Percentiles rank a stretch among this genome's conserved stretches.
Conservation (phyloP, 148 eudicot genomes). For the Hydrangea macrophylla region DNA sequence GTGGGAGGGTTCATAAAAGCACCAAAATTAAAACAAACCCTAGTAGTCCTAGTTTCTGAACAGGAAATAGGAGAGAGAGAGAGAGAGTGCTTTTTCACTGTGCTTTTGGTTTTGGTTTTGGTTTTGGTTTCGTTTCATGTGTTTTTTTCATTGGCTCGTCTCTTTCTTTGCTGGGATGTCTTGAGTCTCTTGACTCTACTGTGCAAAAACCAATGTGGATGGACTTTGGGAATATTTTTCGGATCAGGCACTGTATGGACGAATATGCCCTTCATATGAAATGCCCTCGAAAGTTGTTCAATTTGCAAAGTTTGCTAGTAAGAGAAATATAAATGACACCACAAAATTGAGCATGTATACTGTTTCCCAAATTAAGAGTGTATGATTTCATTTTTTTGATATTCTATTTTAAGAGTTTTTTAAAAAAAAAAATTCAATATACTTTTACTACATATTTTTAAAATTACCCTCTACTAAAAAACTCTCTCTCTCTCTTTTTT, state of each 20-base stretch:
- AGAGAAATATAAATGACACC: no score
- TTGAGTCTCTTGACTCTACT: slow-evolving; percentile 18
- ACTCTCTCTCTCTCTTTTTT: no score
- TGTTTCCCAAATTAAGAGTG: no score
- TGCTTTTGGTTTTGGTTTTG: slow-evolving; percentile 3
- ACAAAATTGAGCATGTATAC: no score
- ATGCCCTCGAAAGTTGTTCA: background rate
- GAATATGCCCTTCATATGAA: background rate
- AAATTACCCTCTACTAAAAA: no score
- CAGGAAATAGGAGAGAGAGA: no score
- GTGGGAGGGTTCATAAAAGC: slow-evolving; percentile 10
- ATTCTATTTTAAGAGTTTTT: no score
- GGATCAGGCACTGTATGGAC: slow-evolving; percentile 2
- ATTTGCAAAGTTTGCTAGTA: slow-evolving; percentile 9
- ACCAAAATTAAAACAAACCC: slow-evolving; percentile 17
- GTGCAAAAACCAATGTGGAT: background rate
- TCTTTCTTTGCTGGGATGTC: slow-evolving; percentile 27
- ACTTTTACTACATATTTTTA: no score
- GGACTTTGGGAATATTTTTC: background rate
- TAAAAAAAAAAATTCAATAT: no score
- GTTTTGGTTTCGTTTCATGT: background rate
- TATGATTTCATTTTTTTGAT: no score
- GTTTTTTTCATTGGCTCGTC: slow-evolving; percentile 28
- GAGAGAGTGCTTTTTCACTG: slow-evolving; percentile 18
- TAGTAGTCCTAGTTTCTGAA: slow-evolving; percentile 16